phyloP scores from a whole-genome alignment of 768 basidiomycete species.

The Porpolomopsis calyptriformis region DNA sequence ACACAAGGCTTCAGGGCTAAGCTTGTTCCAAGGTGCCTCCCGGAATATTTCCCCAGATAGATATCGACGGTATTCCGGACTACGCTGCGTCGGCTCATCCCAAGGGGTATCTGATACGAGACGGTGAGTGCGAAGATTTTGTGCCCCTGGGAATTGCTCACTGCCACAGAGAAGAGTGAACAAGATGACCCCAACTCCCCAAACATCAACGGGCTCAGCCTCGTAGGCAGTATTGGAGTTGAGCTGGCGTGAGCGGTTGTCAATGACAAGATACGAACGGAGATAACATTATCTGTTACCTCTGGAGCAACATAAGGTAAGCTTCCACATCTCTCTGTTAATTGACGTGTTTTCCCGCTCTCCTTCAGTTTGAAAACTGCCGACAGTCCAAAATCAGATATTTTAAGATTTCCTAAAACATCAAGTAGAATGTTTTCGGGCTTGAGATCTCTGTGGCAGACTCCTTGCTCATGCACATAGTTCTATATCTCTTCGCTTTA shows the following conservation, averaged over 20 bases:
- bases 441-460: constrained; percentile 94
- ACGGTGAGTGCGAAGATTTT: neutral
- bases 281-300: constrained; percentile 29
- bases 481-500: constrained; percentile 30
- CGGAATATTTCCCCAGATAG: constrained; percentile 61
- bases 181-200: constrained; percentile 92
- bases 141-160: constrained; percentile 27
- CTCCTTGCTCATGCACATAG: constrained; percentile 81
- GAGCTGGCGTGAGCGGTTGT: constrained; percentile 34
- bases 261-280: neutral
- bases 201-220: constrained; percentile 91
- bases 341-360: constrained; percentile 58
- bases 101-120: constrained; percentile 82
- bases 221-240: constrained; percentile 58
- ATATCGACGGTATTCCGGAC: constrained; percentile 74
- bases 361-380: constrained; percentile 82
- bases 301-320: constrained; percentile 93
- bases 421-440: constrained; percentile 92
- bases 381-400: constrained; percentile 92
- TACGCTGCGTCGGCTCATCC: constrained; percentile 82
- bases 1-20: constrained; percentile 54
- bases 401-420: constrained; percentile 74
- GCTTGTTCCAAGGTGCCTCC: constrained; percentile 70
- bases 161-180: constrained; percentile 88
- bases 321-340: constrained; percentile 84